Conservation (phyloP, 805 yeast genomes). For the Schizosaccharomyces octosporus region DNA sequence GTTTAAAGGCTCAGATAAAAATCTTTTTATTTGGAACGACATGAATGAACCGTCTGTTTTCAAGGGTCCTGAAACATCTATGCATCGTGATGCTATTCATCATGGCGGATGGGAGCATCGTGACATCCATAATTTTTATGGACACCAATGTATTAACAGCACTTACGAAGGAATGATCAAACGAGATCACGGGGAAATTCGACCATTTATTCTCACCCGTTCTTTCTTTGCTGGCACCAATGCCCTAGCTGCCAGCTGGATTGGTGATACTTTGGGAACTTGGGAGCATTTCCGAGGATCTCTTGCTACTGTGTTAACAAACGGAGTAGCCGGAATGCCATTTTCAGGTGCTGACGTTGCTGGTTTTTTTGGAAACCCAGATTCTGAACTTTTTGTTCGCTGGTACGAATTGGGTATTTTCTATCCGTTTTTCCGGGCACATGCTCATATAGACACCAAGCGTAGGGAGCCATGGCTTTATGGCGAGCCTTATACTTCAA, state of each 20-base stretch:
- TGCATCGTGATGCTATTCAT: slow-evolving; percentile 62
- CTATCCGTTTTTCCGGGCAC: slow-evolving; percentile 92
- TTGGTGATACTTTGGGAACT: slow-evolving; percentile 83
- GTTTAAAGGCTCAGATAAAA: slow-evolving; percentile 20
- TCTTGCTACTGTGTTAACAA: slow-evolving; percentile 66
- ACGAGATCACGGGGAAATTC: slow-evolving; percentile 19
- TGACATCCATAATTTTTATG: slow-evolving; percentile 69
- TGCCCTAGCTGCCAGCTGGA: slow-evolving; percentile 82
- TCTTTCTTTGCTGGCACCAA: slow-evolving; percentile 82
- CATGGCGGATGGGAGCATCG: slow-evolving; percentile 71
- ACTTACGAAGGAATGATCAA: slow-evolving; percentile 41
- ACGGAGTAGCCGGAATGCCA: slow-evolving; percentile 66
- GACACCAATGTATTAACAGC: slow-evolving; percentile 54
- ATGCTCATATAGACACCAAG: slow-evolving; percentile 81
- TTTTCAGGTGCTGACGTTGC: slow-evolving; percentile 94
- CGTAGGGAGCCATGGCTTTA: slow-evolving; percentile 84
- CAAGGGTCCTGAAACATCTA: slow-evolving; percentile 79
- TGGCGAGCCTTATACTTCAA: slow-evolving; percentile 43
- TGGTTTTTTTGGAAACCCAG: slow-evolving; percentile 83
- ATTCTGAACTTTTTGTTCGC: slow-evolving; percentile 51
- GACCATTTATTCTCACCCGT: slow-evolving; percentile 78
- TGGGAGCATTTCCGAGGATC: slow-evolving; percentile 73
- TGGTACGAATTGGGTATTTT: slow-evolving; percentile 94
- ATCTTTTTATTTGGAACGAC: slow-evolving; percentile 81
- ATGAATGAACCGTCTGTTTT: slow-evolving; percentile 96